Evolutionary conservation across 192 early-diverging fungal genomes (phyloP), one percentile per base, ranked within the genome.

Genomic region (Mortierella alpina): DNA sequence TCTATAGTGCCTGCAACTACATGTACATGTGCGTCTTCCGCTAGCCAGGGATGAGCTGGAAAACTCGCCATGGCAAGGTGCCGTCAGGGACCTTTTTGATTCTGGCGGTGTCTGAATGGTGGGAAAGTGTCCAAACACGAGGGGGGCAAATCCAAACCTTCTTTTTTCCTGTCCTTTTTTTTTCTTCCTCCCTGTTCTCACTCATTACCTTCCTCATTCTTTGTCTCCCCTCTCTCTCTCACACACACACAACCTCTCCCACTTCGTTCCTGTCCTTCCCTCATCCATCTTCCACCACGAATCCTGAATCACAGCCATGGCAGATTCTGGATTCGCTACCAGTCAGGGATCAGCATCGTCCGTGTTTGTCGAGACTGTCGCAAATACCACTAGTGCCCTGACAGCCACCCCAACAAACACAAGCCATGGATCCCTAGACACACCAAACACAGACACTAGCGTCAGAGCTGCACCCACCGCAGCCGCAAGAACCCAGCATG

Each of bases 101-200:
- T 13, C 41, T 41, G 59, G 67, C 62, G 71, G 47, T 49, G 53
- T 59, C 48, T 50, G 20, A 63, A 63, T 45, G 60, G 71, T 73
- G 61, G 70, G 70, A 72, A 72, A 72, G 70, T 72, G 55, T 41
- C 15, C 15, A 62, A 62, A 60, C 31, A 60, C 14, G 40, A 46
- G n/a, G 18, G 22, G 4, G 7, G 7, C 13, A 44, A 63, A 63
- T 13, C 6, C 11, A 20, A 48, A 48, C 18, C 46, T 20, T 11
- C 17, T 42, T 51, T 60, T 39, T 54, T 42, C 20, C 45, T 64
- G 6, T 64, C 50, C 58, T 51, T 62, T 63, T 66, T 50, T 52
- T 40, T 65, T 58, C 52, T 63, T 63, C 17, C 50, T 51, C 22
- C 63, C 45, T 57, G 40, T 59, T 6, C 47, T 15, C n/a, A 13